Conservation (phyloP, 1,139 yeast species). For the Scheffersomyces segobiensis region DNA sequence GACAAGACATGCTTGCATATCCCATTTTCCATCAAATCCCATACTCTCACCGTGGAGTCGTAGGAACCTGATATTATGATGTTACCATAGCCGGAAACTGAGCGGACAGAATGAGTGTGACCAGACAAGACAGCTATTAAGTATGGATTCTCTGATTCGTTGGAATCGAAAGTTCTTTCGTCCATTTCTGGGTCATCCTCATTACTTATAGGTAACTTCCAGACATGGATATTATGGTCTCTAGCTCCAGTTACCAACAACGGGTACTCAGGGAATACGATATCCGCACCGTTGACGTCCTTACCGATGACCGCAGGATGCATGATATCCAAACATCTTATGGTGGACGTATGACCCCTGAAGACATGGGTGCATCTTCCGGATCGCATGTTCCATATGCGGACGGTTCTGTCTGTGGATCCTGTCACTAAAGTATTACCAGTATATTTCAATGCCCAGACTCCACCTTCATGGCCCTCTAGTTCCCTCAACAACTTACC, state of each 20-base stretch:
- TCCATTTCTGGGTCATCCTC: slow-evolving; percentile 36
- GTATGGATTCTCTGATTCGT: slow-evolving; percentile 59
- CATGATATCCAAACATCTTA: slow-evolving; percentile 83
- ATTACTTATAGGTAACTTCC: slow-evolving; percentile 73
- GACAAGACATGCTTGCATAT: slow-evolving; percentile 69
- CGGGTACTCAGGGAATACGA: slow-evolving; percentile 63
- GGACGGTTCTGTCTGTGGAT: slow-evolving; percentile 56
- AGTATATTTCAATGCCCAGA: slow-evolving; percentile 93
- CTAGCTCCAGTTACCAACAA: slow-evolving; percentile 86
- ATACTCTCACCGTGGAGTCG: slow-evolving; percentile 86
- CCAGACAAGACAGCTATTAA: slow-evolving; percentile 78
- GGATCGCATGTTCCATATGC: slow-evolving; percentile 60
- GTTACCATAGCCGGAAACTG: slow-evolving; percentile 85
- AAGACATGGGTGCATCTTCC: slow-evolving; percentile 62
- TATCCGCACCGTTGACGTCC: slow-evolving; percentile 62
- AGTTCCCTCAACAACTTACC: slow-evolving; percentile 71
- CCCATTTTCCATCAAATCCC: slow-evolving; percentile 78
- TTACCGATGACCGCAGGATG: slow-evolving; percentile 63
- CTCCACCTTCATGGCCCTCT: slow-evolving; percentile 95
- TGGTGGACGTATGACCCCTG: slow-evolving; percentile 90
- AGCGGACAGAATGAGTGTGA: slow-evolving; percentile 84
- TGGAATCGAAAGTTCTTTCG: slow-evolving; percentile 40
- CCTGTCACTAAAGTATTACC: slow-evolving; percentile 69
- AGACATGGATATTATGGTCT: slow-evolving; percentile 84
- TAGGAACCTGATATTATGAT: slow-evolving; percentile 87